Conservation (phyloP, 106 monocot species). For the Allium sativum region DNA sequence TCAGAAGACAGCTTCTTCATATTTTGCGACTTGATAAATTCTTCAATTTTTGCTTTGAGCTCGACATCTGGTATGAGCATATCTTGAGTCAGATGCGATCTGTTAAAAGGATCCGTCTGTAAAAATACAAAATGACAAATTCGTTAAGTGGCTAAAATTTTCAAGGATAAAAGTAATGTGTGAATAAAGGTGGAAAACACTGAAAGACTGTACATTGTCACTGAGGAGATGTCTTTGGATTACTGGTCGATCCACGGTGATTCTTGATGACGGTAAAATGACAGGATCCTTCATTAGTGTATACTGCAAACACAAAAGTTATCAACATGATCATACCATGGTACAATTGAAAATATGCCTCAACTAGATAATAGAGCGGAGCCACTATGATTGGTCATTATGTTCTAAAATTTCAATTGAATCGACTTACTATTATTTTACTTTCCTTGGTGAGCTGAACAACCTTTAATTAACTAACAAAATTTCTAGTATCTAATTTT, state of each 20-base stretch:
- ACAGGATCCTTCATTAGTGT: slow-evolving; percentile 98
- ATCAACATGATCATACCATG: not conserved
- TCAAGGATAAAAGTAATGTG: not conserved
- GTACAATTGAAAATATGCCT: no score
- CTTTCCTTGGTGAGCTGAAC: no score
- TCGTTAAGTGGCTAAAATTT: not conserved
- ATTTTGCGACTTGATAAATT: slow-evolving; percentile 52
- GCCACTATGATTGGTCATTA: no score
- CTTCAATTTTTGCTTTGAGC: slow-evolving; percentile 69
- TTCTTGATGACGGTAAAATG: slow-evolving; percentile 77
- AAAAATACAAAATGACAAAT: not conserved
- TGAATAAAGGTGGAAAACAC: not conserved
- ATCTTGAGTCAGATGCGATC: slow-evolving; percentile 92
- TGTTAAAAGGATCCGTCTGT: slow-evolving; percentile 97
- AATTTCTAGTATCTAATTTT: no score
- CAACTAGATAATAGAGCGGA: no score
- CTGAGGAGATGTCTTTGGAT: slow-evolving; percentile 95
- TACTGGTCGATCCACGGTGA: slow-evolving; percentile 71
- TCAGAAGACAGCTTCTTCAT: slow-evolving; percentile 9
- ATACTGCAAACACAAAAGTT: slow-evolving; percentile 42
- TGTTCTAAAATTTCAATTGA: no score
- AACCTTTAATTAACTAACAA: no score
- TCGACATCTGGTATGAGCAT: slow-evolving; percentile 84
- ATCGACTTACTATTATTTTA: no score
- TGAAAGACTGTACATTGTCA: slow-evolving; percentile 48